These are phyloP conservation scores for Cercospora sojina DNA, from an alignment of 2,329 filamentous ascomycete species.

Conservation along the genomic window DNA sequence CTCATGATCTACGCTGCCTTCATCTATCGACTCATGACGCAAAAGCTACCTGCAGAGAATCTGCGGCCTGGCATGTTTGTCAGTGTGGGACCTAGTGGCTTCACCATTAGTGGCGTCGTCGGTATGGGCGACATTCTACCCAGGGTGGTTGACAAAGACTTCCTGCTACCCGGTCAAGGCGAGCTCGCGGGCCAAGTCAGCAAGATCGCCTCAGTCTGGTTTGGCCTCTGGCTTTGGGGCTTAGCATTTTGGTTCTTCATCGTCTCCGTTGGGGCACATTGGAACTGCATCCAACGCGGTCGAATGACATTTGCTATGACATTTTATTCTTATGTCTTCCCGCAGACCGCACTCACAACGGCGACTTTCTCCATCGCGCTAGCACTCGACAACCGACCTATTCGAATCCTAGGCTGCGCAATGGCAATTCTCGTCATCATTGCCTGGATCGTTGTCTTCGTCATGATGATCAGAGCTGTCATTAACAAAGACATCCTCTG, in stretches of 20 bases:
- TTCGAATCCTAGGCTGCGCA: constrained; percentile 66
- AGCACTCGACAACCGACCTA: constrained; percentile 48
- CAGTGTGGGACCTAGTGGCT: constrained; percentile 72
- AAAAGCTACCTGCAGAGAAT: constrained; percentile 74
- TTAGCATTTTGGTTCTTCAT: constrained; percentile 84
- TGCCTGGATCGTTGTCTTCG: constrained; percentile 68
- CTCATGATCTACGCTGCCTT: constrained; percentile 84
- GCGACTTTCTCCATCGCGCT: constrained; percentile 70
- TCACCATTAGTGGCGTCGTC: constrained; percentile 62
- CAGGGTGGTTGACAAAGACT: constrained; percentile 50
- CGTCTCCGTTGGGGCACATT: constrained; percentile 73
- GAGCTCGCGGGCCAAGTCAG: constrained; percentile 56
- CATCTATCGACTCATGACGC: constrained; percentile 83
- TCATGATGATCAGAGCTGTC: constrained; percentile 69
- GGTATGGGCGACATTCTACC: constrained; percentile 56
- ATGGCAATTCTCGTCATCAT: constrained; percentile 65
- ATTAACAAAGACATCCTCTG: constrained; percentile 67
- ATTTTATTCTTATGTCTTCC: constrained; percentile 81
- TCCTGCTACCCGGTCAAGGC: constrained; percentile 56
- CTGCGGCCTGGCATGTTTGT: constrained; percentile 84
- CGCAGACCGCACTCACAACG: constrained; percentile 63
- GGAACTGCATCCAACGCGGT: constrained; percentile 61
- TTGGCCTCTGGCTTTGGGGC: constrained; percentile 77
- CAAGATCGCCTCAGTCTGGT: constrained; percentile 59
- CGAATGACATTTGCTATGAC: constrained; percentile 77